Percentiles rank a stretch among this genome's conserved stretches.
These are phyloP conservation scores for Cytospora piceae DNA, from an alignment of 2,329 filamentous ascomycete species.

Conservation along the genomic window DNA sequence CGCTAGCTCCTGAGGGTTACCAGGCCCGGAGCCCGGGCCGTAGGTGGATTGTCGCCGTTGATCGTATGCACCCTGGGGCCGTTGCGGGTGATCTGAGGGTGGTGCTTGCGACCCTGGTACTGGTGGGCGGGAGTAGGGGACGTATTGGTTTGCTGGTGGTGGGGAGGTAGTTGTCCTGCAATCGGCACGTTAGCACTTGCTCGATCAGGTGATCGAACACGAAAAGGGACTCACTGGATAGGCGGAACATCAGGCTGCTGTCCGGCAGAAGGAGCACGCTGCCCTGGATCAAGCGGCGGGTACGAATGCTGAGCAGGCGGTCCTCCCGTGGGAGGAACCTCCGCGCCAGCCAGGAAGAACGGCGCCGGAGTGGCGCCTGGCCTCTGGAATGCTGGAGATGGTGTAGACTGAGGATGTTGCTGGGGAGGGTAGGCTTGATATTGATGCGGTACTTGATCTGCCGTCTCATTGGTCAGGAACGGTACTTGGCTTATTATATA, in stretches of 20 bases:
- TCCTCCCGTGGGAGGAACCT: conserved; percentile 44
- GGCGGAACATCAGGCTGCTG: conserved; percentile 45
- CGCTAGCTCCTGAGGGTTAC: conserved; percentile 73
- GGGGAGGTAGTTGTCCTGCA: conserved; percentile 27
- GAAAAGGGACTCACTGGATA: conserved; percentile 23
- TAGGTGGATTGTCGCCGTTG: conserved; percentile 70
- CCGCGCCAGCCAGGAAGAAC: conserved; percentile 67
- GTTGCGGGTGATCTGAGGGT: conserved; percentile 46
- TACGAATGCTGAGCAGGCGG: conserved; percentile 48
- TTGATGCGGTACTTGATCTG: conserved; percentile 43
- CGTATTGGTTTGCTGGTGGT: conserved; percentile 28
- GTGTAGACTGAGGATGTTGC: conserved; percentile 46
- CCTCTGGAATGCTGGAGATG: conserved; percentile 60
- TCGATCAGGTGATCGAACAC: neutral
- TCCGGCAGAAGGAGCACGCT: conserved; percentile 51
- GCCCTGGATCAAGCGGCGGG: conserved; percentile 56
- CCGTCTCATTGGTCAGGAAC: conserved; percentile 18
- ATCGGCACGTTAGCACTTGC: neutral
- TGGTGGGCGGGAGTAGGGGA: conserved; percentile 27
- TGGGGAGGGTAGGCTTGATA: conserved; percentile 42
- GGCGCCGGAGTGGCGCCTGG: conserved; percentile 58
- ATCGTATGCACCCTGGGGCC: conserved; percentile 45
- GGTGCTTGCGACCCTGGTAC: conserved; percentile 24
- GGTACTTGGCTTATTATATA: conserved; percentile 10
- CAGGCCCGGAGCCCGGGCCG: conserved; percentile 42